Evolutionary conservation across 169 alveolate species (phyloP).

Genomic region (Neospora caninum): DNA sequence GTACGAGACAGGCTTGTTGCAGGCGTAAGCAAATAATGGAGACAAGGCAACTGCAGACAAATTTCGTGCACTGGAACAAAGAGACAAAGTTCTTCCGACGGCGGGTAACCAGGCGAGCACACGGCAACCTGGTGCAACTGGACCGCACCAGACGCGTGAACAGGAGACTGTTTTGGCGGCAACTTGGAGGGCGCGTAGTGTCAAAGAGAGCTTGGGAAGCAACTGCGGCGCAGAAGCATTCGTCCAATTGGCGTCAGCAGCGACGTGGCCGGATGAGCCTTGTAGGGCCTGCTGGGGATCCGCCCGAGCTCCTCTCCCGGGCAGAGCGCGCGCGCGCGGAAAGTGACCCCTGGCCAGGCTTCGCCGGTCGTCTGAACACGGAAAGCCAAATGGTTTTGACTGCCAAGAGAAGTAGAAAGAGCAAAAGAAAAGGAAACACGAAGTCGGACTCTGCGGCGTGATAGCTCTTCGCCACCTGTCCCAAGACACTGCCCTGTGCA

Average conservation of each 20-base stretch:
- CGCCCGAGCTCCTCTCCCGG: too few species aligned
- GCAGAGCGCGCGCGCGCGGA: not conserved
- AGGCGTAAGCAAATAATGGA: too few species aligned
- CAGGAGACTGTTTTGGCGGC: too few species aligned
- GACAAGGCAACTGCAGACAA: too few species aligned
- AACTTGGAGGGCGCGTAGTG: too few species aligned
- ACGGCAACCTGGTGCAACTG: too few species aligned
- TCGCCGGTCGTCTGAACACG: not conserved
- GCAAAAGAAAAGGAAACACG: not conserved
- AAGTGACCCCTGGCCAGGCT: not conserved
- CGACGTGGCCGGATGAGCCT: not conserved
- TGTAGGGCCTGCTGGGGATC: not conserved
- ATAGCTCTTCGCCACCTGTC: not conserved
- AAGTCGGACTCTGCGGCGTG: not conserved
- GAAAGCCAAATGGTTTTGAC: not conserved
- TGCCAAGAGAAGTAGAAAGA: not conserved
- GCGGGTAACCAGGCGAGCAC: too few species aligned
- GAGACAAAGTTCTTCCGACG: too few species aligned
- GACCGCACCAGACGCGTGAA: too few species aligned
- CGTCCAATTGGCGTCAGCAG: not conserved
- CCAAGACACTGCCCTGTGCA: not conserved
- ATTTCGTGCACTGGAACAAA: too few species aligned
- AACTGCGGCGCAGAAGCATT: not conserved
- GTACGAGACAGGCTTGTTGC: too few species aligned
- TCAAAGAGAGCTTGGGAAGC: not conserved